Conservation (phyloP, 2,329 filamentous ascomycete species). For the Pseudocercospora fuligena region DNA sequence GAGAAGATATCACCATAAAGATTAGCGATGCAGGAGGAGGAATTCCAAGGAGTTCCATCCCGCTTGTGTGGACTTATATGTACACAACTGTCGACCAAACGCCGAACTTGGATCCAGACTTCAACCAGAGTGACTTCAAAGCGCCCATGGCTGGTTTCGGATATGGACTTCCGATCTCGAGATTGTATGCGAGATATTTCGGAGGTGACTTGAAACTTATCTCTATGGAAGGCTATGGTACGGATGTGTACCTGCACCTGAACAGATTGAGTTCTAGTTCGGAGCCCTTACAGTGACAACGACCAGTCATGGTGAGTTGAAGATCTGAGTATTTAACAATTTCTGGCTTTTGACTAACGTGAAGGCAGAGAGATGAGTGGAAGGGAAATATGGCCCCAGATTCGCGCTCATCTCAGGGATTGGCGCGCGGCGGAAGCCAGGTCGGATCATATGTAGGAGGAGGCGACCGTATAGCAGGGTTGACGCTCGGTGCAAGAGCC, state of each 20-base stretch:
- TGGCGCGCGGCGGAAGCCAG: slow-evolving; percentile 48
- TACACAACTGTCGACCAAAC: slow-evolving; percentile 98
- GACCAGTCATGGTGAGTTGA: slow-evolving; percentile 83
- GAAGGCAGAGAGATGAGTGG: slow-evolving; percentile 69
- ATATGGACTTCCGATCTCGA: slow-evolving; percentile 93
- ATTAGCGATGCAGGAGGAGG: slow-evolving; percentile 95
- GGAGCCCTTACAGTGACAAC: slow-evolving; percentile 90
- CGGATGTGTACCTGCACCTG: slow-evolving; percentile 96
- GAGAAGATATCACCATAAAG: slow-evolving; percentile 99
- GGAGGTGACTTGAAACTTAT: slow-evolving; percentile 96
- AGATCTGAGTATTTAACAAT: slow-evolving; percentile 25
- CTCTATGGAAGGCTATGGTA: slow-evolving; percentile 99
- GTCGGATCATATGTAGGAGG: slow-evolving; percentile 25
- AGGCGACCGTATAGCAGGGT: slow-evolving; percentile 53
- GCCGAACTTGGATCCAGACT: slow-evolving; percentile 92
- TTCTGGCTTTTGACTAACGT: slow-evolving; percentile 47
- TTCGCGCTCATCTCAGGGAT: slow-evolving; percentile 51
- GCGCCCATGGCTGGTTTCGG: slow-evolving; percentile 98
- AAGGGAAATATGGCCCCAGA: slow-evolving; percentile 24
- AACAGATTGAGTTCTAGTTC: slow-evolving; percentile 95
- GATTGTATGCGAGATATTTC: slow-evolving; percentile 95
- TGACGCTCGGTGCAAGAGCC: slow-evolving; percentile 46
- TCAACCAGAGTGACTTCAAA: slow-evolving; percentile 99
- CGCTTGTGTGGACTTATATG: slow-evolving; percentile 99
- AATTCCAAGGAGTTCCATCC: slow-evolving; percentile 89